phyloP scores from a whole-genome alignment of 345 rosid genomes.

The Arabis hirsuta region DNA sequence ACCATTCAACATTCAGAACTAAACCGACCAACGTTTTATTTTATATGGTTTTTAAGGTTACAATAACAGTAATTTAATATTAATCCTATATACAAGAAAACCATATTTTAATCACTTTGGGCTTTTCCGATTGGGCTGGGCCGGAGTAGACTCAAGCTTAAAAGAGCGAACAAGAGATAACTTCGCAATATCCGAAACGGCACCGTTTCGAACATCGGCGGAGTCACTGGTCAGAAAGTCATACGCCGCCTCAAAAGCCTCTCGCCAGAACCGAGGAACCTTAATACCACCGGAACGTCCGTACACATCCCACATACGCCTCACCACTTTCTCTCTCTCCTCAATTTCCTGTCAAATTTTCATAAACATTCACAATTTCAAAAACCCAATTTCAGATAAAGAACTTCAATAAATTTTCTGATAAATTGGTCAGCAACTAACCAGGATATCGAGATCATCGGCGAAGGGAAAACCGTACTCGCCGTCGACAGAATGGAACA shows the following conservation, averaged over 20 bases:
- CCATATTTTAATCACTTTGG: neutral
- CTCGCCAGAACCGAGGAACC: constrained; percentile 73
- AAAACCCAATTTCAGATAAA: neutral
- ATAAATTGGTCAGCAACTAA: constrained; percentile 13
- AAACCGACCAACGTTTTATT: too few species aligned
- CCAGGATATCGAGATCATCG: constrained; percentile 78
- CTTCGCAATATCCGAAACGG: constrained; percentile 82
- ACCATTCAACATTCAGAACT: too few species aligned
- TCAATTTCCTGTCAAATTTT: constrained; percentile 60
- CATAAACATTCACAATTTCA: neutral
- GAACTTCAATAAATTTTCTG: neutral
- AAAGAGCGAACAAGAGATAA: constrained; percentile 53
- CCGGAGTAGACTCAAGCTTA: constrained; percentile 44
- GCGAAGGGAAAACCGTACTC: constrained; percentile 40
- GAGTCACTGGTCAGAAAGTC: constrained; percentile 66
- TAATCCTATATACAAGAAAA: constrained; percentile 26
- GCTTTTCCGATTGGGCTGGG: constrained; percentile 35
- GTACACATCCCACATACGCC: constrained; percentile 82
- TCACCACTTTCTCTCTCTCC: constrained; percentile 79
- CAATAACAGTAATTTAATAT: neutral
- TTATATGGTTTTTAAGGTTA: too few species aligned
- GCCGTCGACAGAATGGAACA: constrained; percentile 48
- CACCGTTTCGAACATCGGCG: constrained; percentile 53
- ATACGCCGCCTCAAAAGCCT: constrained; percentile 82
- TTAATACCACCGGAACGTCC: constrained; percentile 56